Percentiles rank a stretch among this genome's conserved stretches.
phyloP scores from a whole-genome alignment of 2,329 filamentous ascomycete species.

The Sporothrix phasma region DNA sequence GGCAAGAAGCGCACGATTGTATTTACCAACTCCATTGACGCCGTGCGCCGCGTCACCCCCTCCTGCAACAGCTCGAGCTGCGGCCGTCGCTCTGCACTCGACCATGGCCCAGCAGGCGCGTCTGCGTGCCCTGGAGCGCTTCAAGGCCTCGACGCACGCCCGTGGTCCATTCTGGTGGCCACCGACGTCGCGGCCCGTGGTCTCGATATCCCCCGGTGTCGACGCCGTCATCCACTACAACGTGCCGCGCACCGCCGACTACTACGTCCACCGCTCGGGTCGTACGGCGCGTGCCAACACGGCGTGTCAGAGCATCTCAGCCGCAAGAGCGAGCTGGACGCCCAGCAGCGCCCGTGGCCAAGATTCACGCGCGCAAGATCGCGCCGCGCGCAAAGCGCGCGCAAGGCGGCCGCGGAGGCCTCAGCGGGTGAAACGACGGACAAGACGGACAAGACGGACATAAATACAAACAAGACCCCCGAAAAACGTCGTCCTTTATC shows the following conservation, averaged over 20 bases:
- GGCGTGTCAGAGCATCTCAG: slow-evolving; percentile 76
- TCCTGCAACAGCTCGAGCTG: slow-evolving; percentile 75
- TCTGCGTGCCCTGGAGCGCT: slow-evolving; percentile 82
- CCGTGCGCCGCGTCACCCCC: slow-evolving; percentile 75
- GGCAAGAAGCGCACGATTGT: slow-evolving; percentile 72
- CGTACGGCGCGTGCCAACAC: slow-evolving; percentile 78
- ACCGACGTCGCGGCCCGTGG: slow-evolving; percentile 91
- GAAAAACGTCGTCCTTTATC: slow-evolving; percentile 46
- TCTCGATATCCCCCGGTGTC: slow-evolving; percentile 82
- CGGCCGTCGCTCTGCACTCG: slow-evolving; percentile 72
- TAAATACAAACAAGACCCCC: neutral
- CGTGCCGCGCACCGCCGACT: slow-evolving; percentile 80
- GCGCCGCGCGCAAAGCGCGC: slow-evolving; percentile 31
- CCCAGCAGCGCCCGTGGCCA: slow-evolving; percentile 68
- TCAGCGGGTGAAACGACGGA: slow-evolving; percentile 24
- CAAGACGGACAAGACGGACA: neutral
- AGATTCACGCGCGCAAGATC: slow-evolving; percentile 63
- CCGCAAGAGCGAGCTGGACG: slow-evolving; percentile 81
- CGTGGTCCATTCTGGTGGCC: slow-evolving; percentile 64
- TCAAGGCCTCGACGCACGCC: slow-evolving; percentile 53
- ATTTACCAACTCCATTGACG: slow-evolving; percentile 92
- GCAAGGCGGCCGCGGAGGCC: slow-evolving; percentile 16
- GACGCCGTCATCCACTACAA: slow-evolving; percentile 93
- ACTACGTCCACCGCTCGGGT: slow-evolving; percentile 90
- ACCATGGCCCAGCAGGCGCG: slow-evolving; percentile 95